Conservation (phyloP, 768 basidiomycete species). For the Pulveroboletus sp. region DNA sequence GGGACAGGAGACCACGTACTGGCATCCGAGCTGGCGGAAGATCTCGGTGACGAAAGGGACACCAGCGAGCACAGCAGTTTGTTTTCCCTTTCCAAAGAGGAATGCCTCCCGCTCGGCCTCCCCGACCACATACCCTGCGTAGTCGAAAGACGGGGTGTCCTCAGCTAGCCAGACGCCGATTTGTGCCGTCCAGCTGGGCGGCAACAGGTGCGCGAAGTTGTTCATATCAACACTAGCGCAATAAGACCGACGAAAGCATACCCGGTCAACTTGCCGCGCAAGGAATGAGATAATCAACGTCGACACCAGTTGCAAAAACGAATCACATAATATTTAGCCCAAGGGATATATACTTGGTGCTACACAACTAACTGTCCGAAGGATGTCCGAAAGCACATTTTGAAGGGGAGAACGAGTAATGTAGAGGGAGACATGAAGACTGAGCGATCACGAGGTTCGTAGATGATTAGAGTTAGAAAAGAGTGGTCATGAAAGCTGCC, state of each 20-base stretch:
- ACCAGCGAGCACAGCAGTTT: conserved; percentile 79
- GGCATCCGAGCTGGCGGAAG: conserved; percentile 83
- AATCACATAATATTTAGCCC: background rate
- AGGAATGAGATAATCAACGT: background rate
- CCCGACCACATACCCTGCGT: conserved; percentile 93
- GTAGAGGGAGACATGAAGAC: background rate
- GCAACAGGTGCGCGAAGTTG: conserved; percentile 65
- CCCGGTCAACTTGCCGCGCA: too few species aligned
- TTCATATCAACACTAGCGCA: conserved; percentile 13
- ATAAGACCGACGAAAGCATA: too few species aligned
- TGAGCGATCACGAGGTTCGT: background rate
- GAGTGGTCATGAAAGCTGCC: conserved; percentile 28
- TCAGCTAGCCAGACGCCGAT: conserved; percentile 83
- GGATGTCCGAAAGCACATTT: background rate
- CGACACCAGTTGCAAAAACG: background rate
- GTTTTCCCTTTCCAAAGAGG: conserved; percentile 84
- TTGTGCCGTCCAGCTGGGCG: conserved; percentile 87
- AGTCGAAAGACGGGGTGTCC: conserved; percentile 95
- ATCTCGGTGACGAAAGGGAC: conserved; percentile 95
- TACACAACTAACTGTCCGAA: too few species aligned
- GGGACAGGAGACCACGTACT: conserved; percentile 49
- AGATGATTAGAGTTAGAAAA: conserved; percentile 14
- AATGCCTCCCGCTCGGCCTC: conserved; percentile 83
- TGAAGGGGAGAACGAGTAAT: background rate
- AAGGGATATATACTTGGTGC: too few species aligned